phyloP scores from a whole-genome alignment of 352 stramenopile genomes.

The Globisporangium mamillatum region DNA sequence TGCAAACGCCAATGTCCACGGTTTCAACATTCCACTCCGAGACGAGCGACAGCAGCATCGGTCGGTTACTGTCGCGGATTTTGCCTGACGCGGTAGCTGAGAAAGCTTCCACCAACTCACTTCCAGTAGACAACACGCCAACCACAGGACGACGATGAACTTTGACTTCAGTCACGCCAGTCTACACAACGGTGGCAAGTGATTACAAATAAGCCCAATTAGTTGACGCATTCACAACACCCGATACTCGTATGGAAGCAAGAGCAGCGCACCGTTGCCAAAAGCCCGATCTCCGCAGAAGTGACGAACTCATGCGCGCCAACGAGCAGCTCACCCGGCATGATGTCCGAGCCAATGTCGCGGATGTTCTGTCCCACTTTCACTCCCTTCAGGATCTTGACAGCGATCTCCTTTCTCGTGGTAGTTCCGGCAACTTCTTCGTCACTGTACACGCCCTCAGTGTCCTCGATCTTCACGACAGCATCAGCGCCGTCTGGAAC shows the following conservation, averaged over 20 bases:
- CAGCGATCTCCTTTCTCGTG: constrained; percentile 30
- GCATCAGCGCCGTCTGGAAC: constrained; percentile 89
- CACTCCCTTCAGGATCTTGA: constrained; percentile 67
- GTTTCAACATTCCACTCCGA: constrained; percentile 42
- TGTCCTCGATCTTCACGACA: constrained; percentile 95
- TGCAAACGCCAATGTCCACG: constrained; percentile 71
- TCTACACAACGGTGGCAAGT: constrained; percentile 22
- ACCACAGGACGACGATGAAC: constrained; percentile 76
- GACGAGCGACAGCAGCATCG: constrained; percentile 86
- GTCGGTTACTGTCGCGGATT: constrained; percentile 95
- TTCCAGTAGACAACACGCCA: constrained; percentile 94
- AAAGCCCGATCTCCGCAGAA: constrained; percentile 88
- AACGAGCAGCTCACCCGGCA: constrained; percentile 71
- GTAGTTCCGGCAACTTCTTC: background rate
- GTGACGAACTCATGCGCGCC: constrained; percentile 68
- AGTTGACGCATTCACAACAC: background rate
- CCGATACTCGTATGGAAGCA: background rate
- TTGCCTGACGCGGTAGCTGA: constrained; percentile 46
- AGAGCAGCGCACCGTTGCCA: constrained; percentile 77
- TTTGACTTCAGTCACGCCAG: constrained; percentile 67
- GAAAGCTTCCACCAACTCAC: constrained; percentile 88
- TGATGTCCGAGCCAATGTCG: constrained; percentile 91
- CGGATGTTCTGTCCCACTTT: constrained; percentile 77
- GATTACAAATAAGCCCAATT: background rate
- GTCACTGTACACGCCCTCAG: constrained; percentile 45